Evolutionary conservation across 176 grass and related monocot species (phyloP), one percentile per base, ranked within the genome.

Genomic region (Dendrocalamus sinicus): DNA sequence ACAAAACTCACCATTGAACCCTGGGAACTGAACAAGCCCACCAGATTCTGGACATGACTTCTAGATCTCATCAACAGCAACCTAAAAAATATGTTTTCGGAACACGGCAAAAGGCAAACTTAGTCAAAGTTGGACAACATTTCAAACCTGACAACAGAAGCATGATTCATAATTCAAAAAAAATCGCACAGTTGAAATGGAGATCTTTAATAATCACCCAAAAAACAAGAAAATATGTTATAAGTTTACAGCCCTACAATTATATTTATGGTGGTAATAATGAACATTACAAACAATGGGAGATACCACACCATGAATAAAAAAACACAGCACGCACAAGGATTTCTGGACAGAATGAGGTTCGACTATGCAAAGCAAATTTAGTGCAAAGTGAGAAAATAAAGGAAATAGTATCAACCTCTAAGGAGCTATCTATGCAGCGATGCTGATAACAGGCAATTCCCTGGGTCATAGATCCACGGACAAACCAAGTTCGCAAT

Each of bases 391-490:
- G 10, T 48, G 52, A 73, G 10, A 85, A 12, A 52, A 48, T 52
- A 35, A 47, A 84, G 37, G 80, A 53, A 57, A 60, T 12, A 65
- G 60, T 76, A 54, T 30, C 75, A 81, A 92, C 96, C 91, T 96
- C 93, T 86, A 99, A 65, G 30, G 93, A 92, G 37, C 86, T 95
- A 74, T 94, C 92, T 26, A 86, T 91, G 80, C 94, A 99, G 67
- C 89, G 94, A 91, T 99, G 96, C 76, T 99, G 94, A 82, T 99
- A 99, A 81, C 94, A 99, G 28, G 92, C 96, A 90, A 94, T 96
- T 91, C 96, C 96, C 65, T 99, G 94, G 71, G 93, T 99, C 84
- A 95, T 88, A 76, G 96, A 99, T 91, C 96, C 96, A 71, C 96
- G 91, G 39, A 99, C 94, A 85, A 99, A 99, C 11, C 94, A 94